Percentiles rank a stretch among this genome's conserved stretches.
These are phyloP conservation scores for Lentinula sp. DNA, from an alignment of 768 basidiomycete genomes.

Conservation along the genomic window DNA sequence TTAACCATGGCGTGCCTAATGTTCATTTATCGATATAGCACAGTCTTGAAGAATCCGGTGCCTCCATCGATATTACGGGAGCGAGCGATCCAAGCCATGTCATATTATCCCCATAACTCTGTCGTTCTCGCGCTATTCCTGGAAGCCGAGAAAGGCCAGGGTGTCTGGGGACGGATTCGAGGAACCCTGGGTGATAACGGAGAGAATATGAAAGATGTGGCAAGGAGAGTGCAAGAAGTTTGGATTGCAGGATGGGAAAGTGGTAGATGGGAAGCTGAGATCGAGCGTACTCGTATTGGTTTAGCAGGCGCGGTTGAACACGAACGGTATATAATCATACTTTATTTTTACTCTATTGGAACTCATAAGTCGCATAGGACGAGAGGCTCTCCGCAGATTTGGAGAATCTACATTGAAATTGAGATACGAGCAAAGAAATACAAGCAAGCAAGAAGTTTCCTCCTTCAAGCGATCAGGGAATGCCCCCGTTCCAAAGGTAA, in stretches of 20 bases:
- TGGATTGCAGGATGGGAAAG: constrained; percentile 81
- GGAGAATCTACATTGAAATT: constrained; percentile 72
- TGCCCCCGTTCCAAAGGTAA: constrained; percentile 74
- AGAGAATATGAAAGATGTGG: constrained; percentile 45
- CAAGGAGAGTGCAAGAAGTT: constrained; percentile 57
- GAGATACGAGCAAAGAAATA: constrained; percentile 61
- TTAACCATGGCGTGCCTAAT: constrained; percentile 48
- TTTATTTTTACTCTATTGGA: not conserved
- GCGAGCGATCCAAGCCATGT: constrained; percentile 47
- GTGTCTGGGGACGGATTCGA: constrained; percentile 71
- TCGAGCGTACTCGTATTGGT: constrained; percentile 64
- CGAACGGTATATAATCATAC: constrained; percentile 46
- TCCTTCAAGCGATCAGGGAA: constrained; percentile 71
- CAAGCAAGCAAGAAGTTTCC: constrained; percentile 58
- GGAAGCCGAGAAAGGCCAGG: constrained; percentile 71
- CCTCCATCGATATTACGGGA: constrained; percentile 55
- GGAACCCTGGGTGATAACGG: constrained; percentile 44
- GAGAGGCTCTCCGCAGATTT: constrained; percentile 56
- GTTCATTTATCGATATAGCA: constrained; percentile 56
- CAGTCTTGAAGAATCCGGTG: constrained; percentile 47
- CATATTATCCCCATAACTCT: constrained; percentile 63
- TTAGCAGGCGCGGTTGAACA: constrained; percentile 56
- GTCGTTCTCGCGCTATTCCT: constrained; percentile 67
- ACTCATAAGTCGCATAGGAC: constrained; percentile 37
- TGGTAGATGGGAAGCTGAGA: constrained; percentile 63